These are phyloP conservation scores for Medicago truncatula DNA, from an alignment of 306 rosid species.

Conservation along the genomic window DNA sequence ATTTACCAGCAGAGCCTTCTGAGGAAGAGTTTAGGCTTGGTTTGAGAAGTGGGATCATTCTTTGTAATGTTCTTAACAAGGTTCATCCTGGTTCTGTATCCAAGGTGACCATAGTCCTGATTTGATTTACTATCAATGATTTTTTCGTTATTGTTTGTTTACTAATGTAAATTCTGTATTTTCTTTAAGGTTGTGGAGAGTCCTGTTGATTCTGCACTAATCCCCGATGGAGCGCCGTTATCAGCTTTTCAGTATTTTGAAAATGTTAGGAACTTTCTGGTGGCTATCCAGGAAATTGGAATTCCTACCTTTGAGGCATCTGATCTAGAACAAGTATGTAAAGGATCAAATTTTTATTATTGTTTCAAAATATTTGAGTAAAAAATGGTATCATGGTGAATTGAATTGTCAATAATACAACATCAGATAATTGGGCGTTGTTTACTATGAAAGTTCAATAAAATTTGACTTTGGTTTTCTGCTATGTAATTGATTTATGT, in stretches of 20 bases:
- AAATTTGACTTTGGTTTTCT: slow-evolving; percentile 22
- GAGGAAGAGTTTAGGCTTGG: slow-evolving; percentile 98
- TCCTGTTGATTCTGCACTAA: slow-evolving; percentile 76
- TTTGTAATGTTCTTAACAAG: slow-evolving; percentile 86
- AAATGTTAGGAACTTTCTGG: slow-evolving; percentile 88
- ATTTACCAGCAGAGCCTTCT: slow-evolving; percentile 95
- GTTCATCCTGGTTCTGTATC: slow-evolving; percentile 84
- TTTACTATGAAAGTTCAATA: background rate
- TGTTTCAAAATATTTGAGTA: slow-evolving; percentile 1
- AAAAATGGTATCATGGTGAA: slow-evolving; percentile 7
- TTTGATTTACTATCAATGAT: background rate
- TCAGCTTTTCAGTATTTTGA: slow-evolving; percentile 96
- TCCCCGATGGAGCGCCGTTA: slow-evolving; percentile 90
- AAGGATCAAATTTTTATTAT: slow-evolving; percentile 16
- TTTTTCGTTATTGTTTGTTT: background rate
- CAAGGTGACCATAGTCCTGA: slow-evolving; percentile 60
- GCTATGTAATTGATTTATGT: slow-evolving; percentile 27
- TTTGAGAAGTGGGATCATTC: slow-evolving; percentile 90
- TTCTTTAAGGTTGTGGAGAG: slow-evolving; percentile 84
- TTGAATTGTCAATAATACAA: slow-evolving; percentile 12
- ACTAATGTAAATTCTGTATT: background rate
- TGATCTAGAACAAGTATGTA: slow-evolving; percentile 94
- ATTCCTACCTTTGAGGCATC: slow-evolving; percentile 92
- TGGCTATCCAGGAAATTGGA: slow-evolving; percentile 80
- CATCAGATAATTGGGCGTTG: slow-evolving; percentile 16